Conservation (phyloP, 2,329 filamentous ascomycete genomes). For the Clarireedia monteithiana region DNA sequence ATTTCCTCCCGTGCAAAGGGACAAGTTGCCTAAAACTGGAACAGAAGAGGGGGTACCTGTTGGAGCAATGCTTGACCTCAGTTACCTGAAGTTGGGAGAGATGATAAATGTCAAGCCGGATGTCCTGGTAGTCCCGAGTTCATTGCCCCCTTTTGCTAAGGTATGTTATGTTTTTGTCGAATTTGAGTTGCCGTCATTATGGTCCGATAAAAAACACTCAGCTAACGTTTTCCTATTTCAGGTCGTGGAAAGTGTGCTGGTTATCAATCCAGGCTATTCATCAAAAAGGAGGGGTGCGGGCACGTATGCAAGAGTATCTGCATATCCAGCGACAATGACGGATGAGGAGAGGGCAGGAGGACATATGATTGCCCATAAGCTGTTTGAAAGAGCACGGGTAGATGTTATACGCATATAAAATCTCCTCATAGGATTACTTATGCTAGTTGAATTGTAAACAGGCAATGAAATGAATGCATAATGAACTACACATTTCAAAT, state of each 20-base stretch:
- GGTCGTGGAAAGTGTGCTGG: slow-evolving; percentile 84
- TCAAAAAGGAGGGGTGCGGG: slow-evolving; percentile 80
- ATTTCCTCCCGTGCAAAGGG: slow-evolving; percentile 70
- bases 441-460: not conserved
- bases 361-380: slow-evolving; percentile 59
- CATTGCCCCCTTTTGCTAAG: slow-evolving; percentile 80
- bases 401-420: slow-evolving; percentile 72
- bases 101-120: slow-evolving; percentile 84
- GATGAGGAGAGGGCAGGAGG: slow-evolving; percentile 49
- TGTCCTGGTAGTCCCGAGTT: slow-evolving; percentile 73
- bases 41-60: slow-evolving; percentile 52
- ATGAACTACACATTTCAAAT: slow-evolving; percentile 5
- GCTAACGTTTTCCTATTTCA: slow-evolving; percentile 30
- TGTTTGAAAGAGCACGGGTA: slow-evolving; percentile 77
- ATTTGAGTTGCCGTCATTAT: too few relatives aligned
- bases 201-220: not conserved
- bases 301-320: slow-evolving; percentile 73
- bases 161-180: slow-evolving; percentile 40
- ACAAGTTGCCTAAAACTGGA: slow-evolving; percentile 57
- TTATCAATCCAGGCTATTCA: slow-evolving; percentile 83
- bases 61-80: slow-evolving; percentile 73
- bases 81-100: slow-evolving; percentile 82
- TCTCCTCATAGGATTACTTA: not conserved
- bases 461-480: not conserved
- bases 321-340: slow-evolving; percentile 56